Percentiles rank a stretch among this genome's conserved stretches.
Conservation (phyloP, 805 yeast species). For the Lachancea quebecensis region DNA sequence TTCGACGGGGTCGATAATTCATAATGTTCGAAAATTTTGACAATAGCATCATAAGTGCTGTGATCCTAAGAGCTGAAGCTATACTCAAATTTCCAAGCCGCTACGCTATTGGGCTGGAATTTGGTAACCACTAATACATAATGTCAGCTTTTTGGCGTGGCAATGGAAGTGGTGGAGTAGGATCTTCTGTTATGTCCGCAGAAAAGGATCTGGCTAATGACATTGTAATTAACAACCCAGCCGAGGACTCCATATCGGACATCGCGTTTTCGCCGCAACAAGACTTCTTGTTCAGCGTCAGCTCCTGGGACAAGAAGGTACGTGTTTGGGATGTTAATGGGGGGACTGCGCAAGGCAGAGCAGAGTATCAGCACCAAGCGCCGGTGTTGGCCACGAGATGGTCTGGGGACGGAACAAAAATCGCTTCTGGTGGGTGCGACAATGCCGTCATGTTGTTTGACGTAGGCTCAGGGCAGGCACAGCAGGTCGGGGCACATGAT, state of each 20-base stretch:
- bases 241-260: conserved; percentile 87
- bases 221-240: conserved; percentile 64
- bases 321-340: conserved; percentile 81
- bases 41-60: background rate
- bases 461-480: conserved; percentile 70
- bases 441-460: conserved; percentile 81
- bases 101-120: background rate
- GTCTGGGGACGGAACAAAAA: conserved; percentile 81
- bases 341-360: conserved; percentile 82
- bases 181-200: conserved; percentile 23
- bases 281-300: conserved; percentile 64
- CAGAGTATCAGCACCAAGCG: conserved; percentile 81
- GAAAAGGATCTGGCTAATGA: conserved; percentile 51
- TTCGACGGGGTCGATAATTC: background rate
- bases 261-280: conserved; percentile 81
- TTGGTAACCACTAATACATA: background rate
- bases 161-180: conserved; percentile 3
- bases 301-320: conserved; percentile 94
- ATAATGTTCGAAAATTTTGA: background rate
- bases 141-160: conserved; percentile 10
- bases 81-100: background rate
- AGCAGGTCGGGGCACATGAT: conserved; percentile 81
- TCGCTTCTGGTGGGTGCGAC: conserved; percentile 86
- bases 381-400: conserved; percentile 81
- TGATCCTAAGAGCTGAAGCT: too few relatives aligned